phyloP scores from a whole-genome alignment of 164 flowering plant species.

The Macadamia integrifolia region DNA sequence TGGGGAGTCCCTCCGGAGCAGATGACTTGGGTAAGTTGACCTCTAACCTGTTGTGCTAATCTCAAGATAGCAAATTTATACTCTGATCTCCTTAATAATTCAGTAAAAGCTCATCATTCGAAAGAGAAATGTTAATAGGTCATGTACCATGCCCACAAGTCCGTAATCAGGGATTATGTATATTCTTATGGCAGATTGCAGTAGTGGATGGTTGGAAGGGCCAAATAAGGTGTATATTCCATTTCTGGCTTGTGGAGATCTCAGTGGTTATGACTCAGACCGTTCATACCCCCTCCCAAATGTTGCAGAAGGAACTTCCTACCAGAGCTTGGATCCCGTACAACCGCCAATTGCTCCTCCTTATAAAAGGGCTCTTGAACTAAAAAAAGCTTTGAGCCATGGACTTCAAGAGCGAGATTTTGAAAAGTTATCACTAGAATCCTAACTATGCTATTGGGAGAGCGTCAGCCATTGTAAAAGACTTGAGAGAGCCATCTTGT shows the following conservation, averaged over 20 bases:
- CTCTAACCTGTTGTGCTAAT: background rate
- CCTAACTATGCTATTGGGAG: no score
- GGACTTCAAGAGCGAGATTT: conserved; percentile 51
- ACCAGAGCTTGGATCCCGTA: conserved; percentile 85
- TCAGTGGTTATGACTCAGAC: conserved; percentile 87
- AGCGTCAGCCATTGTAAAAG: no score
- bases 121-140: no score
- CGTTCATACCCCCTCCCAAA: conserved; percentile 94
- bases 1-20: conserved; percentile 85
- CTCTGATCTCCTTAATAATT: no score
- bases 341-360: conserved; percentile 99
- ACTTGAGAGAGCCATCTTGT: no score
- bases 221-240: conserved; percentile 94
- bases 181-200: conserved; percentile 59
- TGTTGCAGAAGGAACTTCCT: conserved; percentile 56
- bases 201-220: conserved; percentile 96
- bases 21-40: conserved; percentile 59
- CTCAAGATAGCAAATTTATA: background rate
- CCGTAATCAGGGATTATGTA: background rate
- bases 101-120: no score
- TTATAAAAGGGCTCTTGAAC: conserved; percentile 83
- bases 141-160: no score
- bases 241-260: conserved; percentile 95
- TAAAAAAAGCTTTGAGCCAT: conserved; percentile 83
- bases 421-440: conserved; percentile 48